A percentile compares a stretch with the other conserved stretches of the same genome.
phyloP scores from a whole-genome alignment of 257 asterid genomes.

The Nemophila menziesii region DNA sequence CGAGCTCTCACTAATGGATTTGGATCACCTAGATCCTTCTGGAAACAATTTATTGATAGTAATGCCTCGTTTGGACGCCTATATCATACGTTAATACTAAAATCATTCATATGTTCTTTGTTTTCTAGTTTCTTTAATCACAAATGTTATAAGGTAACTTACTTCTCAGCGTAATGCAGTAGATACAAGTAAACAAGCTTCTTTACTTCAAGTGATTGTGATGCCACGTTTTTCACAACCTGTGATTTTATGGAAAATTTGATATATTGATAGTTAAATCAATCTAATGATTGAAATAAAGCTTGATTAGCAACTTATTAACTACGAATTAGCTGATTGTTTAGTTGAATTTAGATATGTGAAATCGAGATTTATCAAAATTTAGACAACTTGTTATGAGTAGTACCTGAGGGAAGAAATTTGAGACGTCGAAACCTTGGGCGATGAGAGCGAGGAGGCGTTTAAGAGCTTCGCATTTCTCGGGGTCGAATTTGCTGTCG shows the following conservation, averaged over 20 bases:
- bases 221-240: slow-evolving; percentile 97
- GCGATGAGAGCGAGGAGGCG: slow-evolving; percentile 90
- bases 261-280: slow-evolving; percentile 1
- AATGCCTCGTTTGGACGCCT: slow-evolving; percentile 90
- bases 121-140: not conserved
- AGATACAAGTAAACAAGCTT: slow-evolving; percentile 90
- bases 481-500: slow-evolving; percentile 92
- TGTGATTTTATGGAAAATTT: slow-evolving; percentile 13
- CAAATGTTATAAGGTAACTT: slow-evolving; percentile 2
- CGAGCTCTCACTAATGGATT: slow-evolving; percentile 91
- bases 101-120: not conserved
- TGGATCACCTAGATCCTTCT: slow-evolving; percentile 91
- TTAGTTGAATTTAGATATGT: not conserved
- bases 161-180: slow-evolving; percentile 94
- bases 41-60: slow-evolving; percentile 87
- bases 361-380: not conserved
- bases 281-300: no score
- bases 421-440: slow-evolving; percentile 80
- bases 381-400: no score
- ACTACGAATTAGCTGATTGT: not conserved
- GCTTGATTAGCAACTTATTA: not conserved
- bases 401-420: slow-evolving; percentile 74
- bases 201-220: slow-evolving; percentile 84
- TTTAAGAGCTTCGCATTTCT: slow-evolving; percentile 91
- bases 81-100: not conserved